These are phyloP conservation scores for Cercospora zeae-maydis DNA, from an alignment of 2,329 filamentous ascomycete genomes.

Conservation along the genomic window DNA sequence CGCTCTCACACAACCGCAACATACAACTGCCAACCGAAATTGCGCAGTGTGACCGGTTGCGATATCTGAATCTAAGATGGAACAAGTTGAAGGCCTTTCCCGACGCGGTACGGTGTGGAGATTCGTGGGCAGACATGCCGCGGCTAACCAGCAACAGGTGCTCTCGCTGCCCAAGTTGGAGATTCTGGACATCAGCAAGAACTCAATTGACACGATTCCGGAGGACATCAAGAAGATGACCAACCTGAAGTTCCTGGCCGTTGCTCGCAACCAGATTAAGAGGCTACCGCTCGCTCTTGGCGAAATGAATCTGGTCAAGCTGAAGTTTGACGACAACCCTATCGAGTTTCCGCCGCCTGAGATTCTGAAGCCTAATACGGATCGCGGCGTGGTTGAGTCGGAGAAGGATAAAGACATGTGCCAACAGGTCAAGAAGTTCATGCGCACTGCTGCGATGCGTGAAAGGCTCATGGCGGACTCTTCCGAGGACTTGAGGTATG, in stretches of 20 bases:
- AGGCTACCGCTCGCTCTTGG: constrained; percentile 79
- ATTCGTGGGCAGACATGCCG: background rate
- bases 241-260: constrained; percentile 82
- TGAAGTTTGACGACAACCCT: constrained; percentile 87
- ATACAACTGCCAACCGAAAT: constrained; percentile 67
- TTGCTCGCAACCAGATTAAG: constrained; percentile 82
- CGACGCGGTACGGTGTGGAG: constrained; percentile 52
- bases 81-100: constrained; percentile 69
- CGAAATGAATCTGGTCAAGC: constrained; percentile 86
- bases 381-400: constrained; percentile 48
- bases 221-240: constrained; percentile 75
- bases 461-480: constrained; percentile 28
- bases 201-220: constrained; percentile 74
- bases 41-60: constrained; percentile 70
- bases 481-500: constrained; percentile 31
- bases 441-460: constrained; percentile 45
- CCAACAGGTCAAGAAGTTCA: constrained; percentile 57
- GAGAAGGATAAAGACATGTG: constrained; percentile 60
- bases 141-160: constrained; percentile 54
- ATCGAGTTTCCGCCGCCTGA: constrained; percentile 67
- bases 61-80: constrained; percentile 76
- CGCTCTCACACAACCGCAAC: constrained; percentile 75
- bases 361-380: constrained; percentile 33
- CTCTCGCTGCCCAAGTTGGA: constrained; percentile 83
- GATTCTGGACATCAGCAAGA: constrained; percentile 87